A percentile compares a stretch with the other conserved stretches of the same genome.
Evolutionary conservation across 495 filamentous ascomycete species (phyloP).

Genomic region (Penicillium odoratum): DNA sequence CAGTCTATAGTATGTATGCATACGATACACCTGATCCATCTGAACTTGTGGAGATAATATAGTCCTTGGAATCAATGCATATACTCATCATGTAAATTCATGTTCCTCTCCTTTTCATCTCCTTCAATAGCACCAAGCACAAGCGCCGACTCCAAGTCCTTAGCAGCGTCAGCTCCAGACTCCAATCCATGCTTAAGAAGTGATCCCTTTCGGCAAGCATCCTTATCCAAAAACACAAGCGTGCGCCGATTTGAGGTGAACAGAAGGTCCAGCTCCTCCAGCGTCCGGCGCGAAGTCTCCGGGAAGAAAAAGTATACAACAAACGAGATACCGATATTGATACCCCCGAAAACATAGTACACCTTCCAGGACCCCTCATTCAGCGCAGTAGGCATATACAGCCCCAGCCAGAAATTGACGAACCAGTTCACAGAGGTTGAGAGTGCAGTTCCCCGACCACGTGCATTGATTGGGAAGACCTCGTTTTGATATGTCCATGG

Average conservation of each 20-base stretch:
- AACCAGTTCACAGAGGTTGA: conserved; percentile 4
- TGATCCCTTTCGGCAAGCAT: conserved; percentile 1
- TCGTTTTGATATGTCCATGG: conserved; percentile 4
- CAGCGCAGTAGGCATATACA: conserved; percentile 1
- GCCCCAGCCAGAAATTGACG: conserved; percentile 1
- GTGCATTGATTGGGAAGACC: conserved; percentile 1
- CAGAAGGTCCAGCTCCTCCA: conserved; percentile 3
- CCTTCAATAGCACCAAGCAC: neutral
- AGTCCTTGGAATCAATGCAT: neutral
- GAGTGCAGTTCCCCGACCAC: neutral
- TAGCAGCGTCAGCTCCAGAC: neutral
- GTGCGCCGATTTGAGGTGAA: neutral
- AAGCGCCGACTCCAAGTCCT: neutral
- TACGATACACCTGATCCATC: too few relatives aligned
- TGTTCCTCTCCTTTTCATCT: neutral
- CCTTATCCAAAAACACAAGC: conserved; percentile 3
- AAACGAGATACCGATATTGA: conserved; percentile 3
- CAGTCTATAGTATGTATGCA: too few relatives aligned
- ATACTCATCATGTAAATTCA: neutral
- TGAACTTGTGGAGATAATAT: too few relatives aligned
- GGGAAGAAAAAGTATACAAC: conserved; percentile 1
- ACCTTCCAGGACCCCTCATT: conserved; percentile 2
- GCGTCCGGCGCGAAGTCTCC: conserved; percentile 1
- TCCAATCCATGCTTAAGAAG: conserved; percentile 3
- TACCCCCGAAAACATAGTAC: conserved; percentile 1